Evolutionary conservation across 176 grass and related monocot species (phyloP).

Genomic region (Juncus inflexus): DNA sequence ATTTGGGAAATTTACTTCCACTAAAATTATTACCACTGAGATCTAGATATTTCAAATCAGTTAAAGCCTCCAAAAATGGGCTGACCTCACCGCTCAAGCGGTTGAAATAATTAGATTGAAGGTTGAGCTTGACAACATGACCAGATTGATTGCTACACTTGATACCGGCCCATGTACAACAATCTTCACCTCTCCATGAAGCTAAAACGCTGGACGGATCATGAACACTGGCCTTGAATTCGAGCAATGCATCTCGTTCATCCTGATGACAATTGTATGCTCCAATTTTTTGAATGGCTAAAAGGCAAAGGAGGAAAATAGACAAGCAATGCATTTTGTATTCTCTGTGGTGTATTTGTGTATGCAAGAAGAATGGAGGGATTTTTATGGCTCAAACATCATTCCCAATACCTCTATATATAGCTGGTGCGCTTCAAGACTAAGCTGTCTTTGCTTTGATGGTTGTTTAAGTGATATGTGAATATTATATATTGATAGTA

Average conservation of each 20-base stretch:
- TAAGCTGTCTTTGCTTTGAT: too few relatives aligned
- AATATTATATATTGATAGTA: too few relatives aligned
- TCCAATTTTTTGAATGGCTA: not conserved
- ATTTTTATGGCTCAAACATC: too few relatives aligned
- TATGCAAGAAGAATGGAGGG: too few relatives aligned
- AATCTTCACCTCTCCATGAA: slow-evolving; percentile 31
- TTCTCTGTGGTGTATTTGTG: too few relatives aligned
- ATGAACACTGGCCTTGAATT: slow-evolving; percentile 27
- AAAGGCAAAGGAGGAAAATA: not conserved
- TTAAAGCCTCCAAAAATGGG: slow-evolving; percentile 19
- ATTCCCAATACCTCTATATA: too few relatives aligned
- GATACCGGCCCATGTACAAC: slow-evolving; percentile 34
- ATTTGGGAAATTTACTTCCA: slow-evolving; percentile 15
- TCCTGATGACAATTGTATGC: not conserved
- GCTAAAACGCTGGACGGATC: not conserved
- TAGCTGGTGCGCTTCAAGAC: too few relatives aligned
- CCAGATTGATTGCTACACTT: slow-evolving; percentile 32
- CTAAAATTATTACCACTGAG: slow-evolving; percentile 33
- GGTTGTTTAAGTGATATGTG: too few relatives aligned
- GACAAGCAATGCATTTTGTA: slow-evolving; percentile 3
- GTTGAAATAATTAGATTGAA: not conserved
- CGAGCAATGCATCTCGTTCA: slow-evolving; percentile 30
- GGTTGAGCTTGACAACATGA: slow-evolving; percentile 11
- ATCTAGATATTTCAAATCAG: slow-evolving; percentile 24
- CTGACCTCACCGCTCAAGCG: slow-evolving; percentile 28